Conservation (phyloP, 1,284 basidiomycete species). For the Puccinia polysora region DNA sequence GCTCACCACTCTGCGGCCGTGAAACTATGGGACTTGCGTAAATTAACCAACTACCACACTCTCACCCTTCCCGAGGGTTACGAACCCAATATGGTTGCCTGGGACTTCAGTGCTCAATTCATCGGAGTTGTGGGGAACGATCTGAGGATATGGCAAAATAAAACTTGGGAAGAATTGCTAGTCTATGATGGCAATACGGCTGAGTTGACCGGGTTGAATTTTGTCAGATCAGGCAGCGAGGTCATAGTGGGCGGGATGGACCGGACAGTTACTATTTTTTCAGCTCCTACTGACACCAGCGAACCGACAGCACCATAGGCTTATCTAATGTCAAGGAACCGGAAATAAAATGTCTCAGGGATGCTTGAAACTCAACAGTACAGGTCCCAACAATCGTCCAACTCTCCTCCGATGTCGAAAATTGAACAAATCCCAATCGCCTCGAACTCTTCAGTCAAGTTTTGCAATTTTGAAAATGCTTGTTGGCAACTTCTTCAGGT, state of each 20-base stretch:
- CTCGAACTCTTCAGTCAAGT: no score
- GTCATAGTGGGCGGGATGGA: slow-evolving; percentile 54
- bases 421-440: no score
- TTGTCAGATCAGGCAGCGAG: slow-evolving; percentile 71
- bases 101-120: slow-evolving; percentile 81
- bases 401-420: no score
- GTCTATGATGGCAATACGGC: slow-evolving; percentile 71
- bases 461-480: no score
- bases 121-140: slow-evolving; percentile 76
- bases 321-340: no score
- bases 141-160: slow-evolving; percentile 77
- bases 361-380: no score
- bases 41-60: slow-evolving; percentile 62
- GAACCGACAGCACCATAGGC: no score
- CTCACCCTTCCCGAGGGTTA: slow-evolving; percentile 66
- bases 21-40: slow-evolving; percentile 91
- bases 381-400: no score
- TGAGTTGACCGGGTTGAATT: slow-evolving; percentile 69
- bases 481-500: no score
- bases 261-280: slow-evolving; percentile 47
- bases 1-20: slow-evolving; percentile 63
- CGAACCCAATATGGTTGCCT: slow-evolving; percentile 64
- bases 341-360: no score
- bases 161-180: slow-evolving; percentile 82
- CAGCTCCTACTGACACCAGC: slow-evolving; percentile 18